Conservation (phyloP, 1,284 basidiomycete genomes). For the Austroboletus olivaceoglutinosus region DNA sequence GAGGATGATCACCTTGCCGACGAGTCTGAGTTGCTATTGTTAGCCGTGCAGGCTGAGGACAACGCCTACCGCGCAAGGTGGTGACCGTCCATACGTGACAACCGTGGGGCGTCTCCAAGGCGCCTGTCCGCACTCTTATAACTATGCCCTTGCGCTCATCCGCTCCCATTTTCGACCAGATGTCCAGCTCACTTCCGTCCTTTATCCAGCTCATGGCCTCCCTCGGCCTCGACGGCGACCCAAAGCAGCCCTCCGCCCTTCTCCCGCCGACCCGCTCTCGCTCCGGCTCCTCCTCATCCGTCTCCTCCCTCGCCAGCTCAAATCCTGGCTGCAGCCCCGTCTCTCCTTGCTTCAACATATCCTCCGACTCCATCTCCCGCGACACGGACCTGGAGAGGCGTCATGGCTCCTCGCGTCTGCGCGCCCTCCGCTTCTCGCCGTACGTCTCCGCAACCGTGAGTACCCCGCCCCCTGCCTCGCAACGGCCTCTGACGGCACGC, state of each 20-base stretch:
- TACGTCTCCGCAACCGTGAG: slow-evolving; percentile 59
- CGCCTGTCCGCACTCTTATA: slow-evolving; percentile 25
- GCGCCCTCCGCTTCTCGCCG: slow-evolving; percentile 58
- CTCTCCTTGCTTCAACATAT: slow-evolving; percentile 37
- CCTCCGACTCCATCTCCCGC: slow-evolving; percentile 44
- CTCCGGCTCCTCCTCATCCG: slow-evolving; percentile 34
- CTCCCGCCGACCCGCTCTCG: slow-evolving; percentile 27
- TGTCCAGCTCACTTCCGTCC: slow-evolving; percentile 68
- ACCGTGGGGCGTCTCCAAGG: slow-evolving; percentile 40
- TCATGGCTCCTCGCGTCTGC: slow-evolving; percentile 36
- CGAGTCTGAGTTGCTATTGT: slow-evolving; percentile 33
- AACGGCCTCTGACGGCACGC: background rate
- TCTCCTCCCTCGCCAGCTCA: slow-evolving; percentile 30
- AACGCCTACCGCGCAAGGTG: slow-evolving; percentile 36
- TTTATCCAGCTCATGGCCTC: slow-evolving; percentile 82
- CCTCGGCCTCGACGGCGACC: slow-evolving; percentile 59
- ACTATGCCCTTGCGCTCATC: slow-evolving; percentile 26
- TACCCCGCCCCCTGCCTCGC: slow-evolving; percentile 12
- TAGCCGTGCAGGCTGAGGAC: slow-evolving; percentile 35
- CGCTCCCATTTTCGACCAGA: slow-evolving; percentile 32
- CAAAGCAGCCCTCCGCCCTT: slow-evolving; percentile 28
- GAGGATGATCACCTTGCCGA: slow-evolving; percentile 35
- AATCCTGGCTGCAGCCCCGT: slow-evolving; percentile 29
- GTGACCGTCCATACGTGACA: slow-evolving; percentile 37
- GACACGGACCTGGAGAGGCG: slow-evolving; percentile 37